These are phyloP conservation scores for Silene vulgaris DNA, from an alignment of 179 eudicot genomes.

Conservation along the genomic window DNA sequence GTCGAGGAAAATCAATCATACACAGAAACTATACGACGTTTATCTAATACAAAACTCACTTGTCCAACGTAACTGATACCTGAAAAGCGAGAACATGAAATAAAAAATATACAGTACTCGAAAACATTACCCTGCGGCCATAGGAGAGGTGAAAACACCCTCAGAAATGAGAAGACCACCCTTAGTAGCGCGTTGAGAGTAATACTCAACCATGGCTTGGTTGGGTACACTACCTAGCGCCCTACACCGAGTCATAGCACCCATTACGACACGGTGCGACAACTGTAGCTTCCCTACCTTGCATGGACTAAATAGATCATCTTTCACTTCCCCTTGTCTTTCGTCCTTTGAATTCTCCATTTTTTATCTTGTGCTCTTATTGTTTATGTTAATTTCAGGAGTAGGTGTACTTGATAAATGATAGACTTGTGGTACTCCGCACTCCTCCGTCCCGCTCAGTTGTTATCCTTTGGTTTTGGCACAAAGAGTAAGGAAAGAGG, in stretches of 20 bases:
- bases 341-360: constrained; percentile 1
- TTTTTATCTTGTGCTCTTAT: background rate
- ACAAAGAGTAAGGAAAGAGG: no score
- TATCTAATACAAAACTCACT: no score
- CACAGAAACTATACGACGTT: no score
- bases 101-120: background rate
- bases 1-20: no score
- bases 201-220: constrained; percentile 47
- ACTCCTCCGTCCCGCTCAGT: no score
- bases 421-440: no score
- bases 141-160: constrained; percentile 59
- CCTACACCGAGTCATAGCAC: constrained; percentile 79
- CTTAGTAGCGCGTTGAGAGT: constrained; percentile 58
- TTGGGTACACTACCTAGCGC: constrained; percentile 55
- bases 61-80: background rate
- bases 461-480: no score
- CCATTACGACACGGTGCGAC: constrained; percentile 70
- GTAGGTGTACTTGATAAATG: no score
- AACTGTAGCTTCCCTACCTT: constrained; percentile 33
- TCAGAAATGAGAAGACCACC: constrained; percentile 75
- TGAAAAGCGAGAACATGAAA: background rate
- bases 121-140: constrained; percentile 54
- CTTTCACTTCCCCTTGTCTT: background rate
- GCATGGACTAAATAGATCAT: constrained; percentile 35
- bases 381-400: no score